These are phyloP conservation scores for Melanopsichium pennsylvanicum DNA, from an alignment of 1,284 basidiomycete species.

Conservation along the genomic window DNA sequence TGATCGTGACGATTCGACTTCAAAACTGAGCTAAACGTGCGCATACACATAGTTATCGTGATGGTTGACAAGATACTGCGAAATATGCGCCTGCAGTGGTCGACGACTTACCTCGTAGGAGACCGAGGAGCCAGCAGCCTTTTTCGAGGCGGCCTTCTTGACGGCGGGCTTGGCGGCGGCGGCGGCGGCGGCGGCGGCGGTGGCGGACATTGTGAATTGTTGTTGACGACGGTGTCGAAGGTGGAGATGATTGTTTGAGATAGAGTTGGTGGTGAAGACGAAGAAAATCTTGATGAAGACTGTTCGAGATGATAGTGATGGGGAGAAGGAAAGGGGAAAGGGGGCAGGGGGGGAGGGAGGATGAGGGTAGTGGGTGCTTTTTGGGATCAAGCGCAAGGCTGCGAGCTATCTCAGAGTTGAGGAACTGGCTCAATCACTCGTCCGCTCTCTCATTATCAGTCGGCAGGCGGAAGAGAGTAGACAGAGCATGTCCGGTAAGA, in stretches of 20 bases:
- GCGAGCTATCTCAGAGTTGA: conserved; percentile 12
- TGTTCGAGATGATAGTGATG: conserved; percentile 27
- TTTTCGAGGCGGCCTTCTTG: conserved; percentile 58
- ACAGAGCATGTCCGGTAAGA: not conserved
- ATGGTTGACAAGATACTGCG: not conserved
- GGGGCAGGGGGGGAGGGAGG: conserved; percentile 7
- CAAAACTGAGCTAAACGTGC: not conserved
- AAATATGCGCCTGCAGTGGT: not conserved
- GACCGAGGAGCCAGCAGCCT: conserved; percentile 41
- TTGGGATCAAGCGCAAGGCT: conserved; percentile 3
- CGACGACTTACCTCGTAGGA: conserved; percentile 52
- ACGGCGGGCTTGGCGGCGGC: conserved; percentile 50
- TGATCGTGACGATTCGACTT: conserved; percentile 6
- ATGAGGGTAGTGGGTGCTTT: conserved; percentile 5
- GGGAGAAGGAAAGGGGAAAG: conserved; percentile 30
- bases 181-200: conserved; percentile 48
- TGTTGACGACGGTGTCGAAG: conserved; percentile 33
- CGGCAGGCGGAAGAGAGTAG: not conserved
- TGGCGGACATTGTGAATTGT: conserved; percentile 45
- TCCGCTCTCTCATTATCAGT: too few relatives aligned
- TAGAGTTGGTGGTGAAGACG: conserved; percentile 11
- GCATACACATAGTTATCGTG: conserved; percentile 10
- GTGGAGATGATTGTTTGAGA: conserved; percentile 20
- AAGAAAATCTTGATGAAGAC: conserved; percentile 18
- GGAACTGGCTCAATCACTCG: too few relatives aligned